phyloP scores from a whole-genome alignment of 108 stramenopile genomes.

The Epipyxis sp. region DNA sequence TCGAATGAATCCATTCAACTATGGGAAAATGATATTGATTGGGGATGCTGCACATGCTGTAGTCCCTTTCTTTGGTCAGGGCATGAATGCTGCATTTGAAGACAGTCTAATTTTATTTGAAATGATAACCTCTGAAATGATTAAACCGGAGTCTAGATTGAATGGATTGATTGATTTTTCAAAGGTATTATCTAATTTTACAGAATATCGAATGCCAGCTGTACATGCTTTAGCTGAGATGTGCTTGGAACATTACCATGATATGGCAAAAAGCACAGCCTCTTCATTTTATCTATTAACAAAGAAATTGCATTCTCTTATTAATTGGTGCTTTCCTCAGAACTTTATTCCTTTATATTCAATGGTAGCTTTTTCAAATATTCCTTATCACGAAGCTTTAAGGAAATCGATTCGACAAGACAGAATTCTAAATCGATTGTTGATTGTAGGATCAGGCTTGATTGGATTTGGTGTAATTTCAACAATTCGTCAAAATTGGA shows the following conservation, averaged over 20 bases:
- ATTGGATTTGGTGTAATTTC: no score
- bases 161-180: not conserved
- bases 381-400: slow-evolving; percentile 43
- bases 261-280: slow-evolving; percentile 41
- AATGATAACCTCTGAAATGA: slow-evolving; percentile 29
- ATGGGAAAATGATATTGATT: slow-evolving; percentile 58
- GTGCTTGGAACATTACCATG: slow-evolving; percentile 41
- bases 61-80: slow-evolving; percentile 81
- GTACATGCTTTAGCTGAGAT: slow-evolving; percentile 42
- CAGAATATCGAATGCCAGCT: slow-evolving; percentile 8
- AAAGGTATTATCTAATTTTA: not conserved
- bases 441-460: no score
- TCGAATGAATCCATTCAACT: slow-evolving; percentile 58
- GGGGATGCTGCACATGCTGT: slow-evolving; percentile 83
- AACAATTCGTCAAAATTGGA: no score
- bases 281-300: slow-evolving; percentile 2
- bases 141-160: slow-evolving; percentile 39
- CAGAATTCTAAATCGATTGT: no score
- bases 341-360: slow-evolving; percentile 35
- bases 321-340: slow-evolving; percentile 27
- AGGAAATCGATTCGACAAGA: no score
- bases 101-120: slow-evolving; percentile 57
- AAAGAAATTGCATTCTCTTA: slow-evolving; percentile 31
- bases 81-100: slow-evolving; percentile 74
- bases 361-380: slow-evolving; percentile 40